phyloP scores from a whole-genome alignment of 2,329 filamentous ascomycete species.

The Ascochyta clinopodiicola region DNA sequence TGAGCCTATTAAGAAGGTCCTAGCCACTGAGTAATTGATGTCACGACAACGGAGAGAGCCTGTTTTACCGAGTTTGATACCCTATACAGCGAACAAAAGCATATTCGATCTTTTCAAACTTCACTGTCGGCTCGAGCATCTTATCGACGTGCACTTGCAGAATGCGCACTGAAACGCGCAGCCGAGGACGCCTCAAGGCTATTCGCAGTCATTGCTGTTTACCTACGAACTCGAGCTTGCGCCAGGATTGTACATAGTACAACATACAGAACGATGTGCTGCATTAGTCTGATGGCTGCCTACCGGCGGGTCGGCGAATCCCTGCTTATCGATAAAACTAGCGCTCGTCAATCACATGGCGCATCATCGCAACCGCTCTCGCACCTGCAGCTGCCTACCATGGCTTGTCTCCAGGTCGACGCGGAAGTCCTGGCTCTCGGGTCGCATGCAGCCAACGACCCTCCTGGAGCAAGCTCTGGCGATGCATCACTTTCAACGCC shows the following conservation, averaged over 20 bases:
- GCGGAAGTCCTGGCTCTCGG: conserved; percentile 21
- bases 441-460: background rate
- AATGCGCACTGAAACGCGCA: background rate
- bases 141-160: background rate
- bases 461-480: background rate
- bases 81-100: conserved; percentile 18
- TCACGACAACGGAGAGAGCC: background rate
- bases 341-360: background rate
- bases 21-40: conserved; percentile 69
- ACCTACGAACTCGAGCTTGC: background rate
- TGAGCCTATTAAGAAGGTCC: conserved; percentile 85
- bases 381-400: background rate
- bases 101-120: background rate
- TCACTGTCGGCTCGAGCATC: background rate
- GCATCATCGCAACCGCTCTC: background rate
- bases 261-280: background rate
- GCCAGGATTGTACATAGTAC: background rate
- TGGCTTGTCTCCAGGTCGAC: conserved; percentile 25
- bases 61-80: conserved; percentile 18
- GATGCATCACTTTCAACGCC: background rate
- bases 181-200: background rate
- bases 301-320: background rate
- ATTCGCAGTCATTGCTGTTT: background rate
- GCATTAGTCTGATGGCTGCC: conserved; percentile 3
- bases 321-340: conserved; percentile 16